Conservation (phyloP, 768 basidiomycete genomes). For the Grammothele lineata region DNA sequence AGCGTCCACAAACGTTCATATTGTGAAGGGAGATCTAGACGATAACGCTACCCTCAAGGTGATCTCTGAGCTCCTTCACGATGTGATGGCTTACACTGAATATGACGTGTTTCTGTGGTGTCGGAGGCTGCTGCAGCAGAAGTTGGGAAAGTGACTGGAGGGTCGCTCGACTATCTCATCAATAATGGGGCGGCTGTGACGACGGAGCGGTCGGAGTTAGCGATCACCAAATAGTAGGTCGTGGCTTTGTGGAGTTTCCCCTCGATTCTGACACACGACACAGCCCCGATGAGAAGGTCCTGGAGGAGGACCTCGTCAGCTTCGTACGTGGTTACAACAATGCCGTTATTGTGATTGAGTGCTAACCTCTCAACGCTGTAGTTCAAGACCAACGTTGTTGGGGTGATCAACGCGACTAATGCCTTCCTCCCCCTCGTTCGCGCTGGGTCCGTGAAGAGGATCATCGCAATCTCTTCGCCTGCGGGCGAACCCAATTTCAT, state of each 20-base stretch:
- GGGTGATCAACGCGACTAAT: slow-evolving; percentile 32
- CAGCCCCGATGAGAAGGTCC: slow-evolving; percentile 15
- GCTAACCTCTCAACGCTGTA: too few species aligned
- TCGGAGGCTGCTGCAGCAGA: slow-evolving; percentile 25
- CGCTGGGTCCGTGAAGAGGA: slow-evolving; percentile 30
- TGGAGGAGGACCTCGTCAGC: slow-evolving; percentile 23
- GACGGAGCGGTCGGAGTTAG: slow-evolving; percentile 4
- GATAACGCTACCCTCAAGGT: slow-evolving; percentile 28
- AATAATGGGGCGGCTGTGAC: slow-evolving; percentile 30
- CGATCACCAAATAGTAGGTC: slow-evolving; percentile 21
- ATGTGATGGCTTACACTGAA: too few species aligned
- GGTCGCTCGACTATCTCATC: slow-evolving; percentile 33
- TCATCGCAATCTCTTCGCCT: slow-evolving; percentile 30
- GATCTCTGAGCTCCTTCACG: too few species aligned
- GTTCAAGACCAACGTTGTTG: slow-evolving; percentile 32
- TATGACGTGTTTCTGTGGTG: too few species aligned
- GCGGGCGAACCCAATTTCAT: slow-evolving; percentile 21
- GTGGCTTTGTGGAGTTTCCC: slow-evolving; percentile 6
- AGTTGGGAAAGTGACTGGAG: slow-evolving; percentile 25
- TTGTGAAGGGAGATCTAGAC: slow-evolving; percentile 35
- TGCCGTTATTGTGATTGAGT: too few species aligned
- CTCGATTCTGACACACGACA: too few species aligned
- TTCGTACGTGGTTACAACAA: too few species aligned
- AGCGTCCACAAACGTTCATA: too few species aligned
- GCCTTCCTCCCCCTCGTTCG: slow-evolving; percentile 36